Percentiles rank a stretch among this genome's conserved stretches.
phyloP scores from a whole-genome alignment of 176 grass and related monocot genomes.

The Triticum timopheevii region DNA sequence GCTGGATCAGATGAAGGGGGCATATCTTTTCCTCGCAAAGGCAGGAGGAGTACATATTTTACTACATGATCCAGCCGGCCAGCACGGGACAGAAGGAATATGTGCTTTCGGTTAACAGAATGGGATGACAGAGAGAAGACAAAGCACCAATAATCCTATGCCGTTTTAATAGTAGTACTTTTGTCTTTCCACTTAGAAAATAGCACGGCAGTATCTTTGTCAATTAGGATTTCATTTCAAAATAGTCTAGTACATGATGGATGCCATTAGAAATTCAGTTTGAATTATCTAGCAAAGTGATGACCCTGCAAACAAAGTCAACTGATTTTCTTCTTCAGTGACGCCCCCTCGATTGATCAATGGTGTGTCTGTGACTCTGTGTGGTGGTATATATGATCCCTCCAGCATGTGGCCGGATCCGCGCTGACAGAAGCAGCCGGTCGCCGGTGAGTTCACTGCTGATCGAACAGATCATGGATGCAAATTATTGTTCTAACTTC shows the following conservation, averaged over 20 bases:
- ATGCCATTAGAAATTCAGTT: neutral
- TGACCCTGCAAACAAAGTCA: neutral
- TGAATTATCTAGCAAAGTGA: neutral
- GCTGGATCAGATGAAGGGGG: neutral
- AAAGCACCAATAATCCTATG: neutral
- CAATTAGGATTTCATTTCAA: neutral
- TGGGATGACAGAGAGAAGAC: neutral
- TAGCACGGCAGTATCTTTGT: neutral
- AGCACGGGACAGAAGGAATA: neutral
- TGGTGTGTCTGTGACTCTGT: neutral
- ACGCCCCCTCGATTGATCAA: neutral
- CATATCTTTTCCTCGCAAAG: neutral
- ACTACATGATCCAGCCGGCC: neutral
- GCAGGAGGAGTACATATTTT: neutral
- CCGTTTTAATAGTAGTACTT: neutral
- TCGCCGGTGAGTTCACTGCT: conserved; percentile 35
- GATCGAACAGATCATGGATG: neutral
- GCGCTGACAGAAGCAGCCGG: conserved; percentile 20
- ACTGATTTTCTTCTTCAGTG: neutral
- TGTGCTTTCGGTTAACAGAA: neutral
- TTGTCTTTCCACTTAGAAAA: neutral
- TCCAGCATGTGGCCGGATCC: conserved; percentile 37
- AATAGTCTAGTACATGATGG: neutral
- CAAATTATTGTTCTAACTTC: neutral
- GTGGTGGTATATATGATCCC: neutral